These are phyloP conservation scores for Penicillium arizonense DNA, from an alignment of 495 filamentous ascomycete species.

Conservation along the genomic window DNA sequence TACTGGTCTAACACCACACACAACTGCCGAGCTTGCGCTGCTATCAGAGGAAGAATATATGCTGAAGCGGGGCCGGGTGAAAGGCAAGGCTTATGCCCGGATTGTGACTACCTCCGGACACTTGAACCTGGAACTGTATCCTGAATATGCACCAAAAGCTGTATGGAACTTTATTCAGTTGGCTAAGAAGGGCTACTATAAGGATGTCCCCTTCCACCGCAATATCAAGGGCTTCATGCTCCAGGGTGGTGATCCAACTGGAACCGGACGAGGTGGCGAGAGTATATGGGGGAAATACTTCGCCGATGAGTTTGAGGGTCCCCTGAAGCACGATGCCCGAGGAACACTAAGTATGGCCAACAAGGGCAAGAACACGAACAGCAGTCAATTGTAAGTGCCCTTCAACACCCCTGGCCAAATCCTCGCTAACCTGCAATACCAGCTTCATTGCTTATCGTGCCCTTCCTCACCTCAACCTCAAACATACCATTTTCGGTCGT, in stretches of 20 bases:
- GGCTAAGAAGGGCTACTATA: slow-evolving; percentile 87
- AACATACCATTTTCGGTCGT: slow-evolving; percentile 93
- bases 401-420: background rate
- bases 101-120: slow-evolving; percentile 81
- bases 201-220: slow-evolving; percentile 77
- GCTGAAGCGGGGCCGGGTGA: slow-evolving; percentile 83
- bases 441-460: slow-evolving; percentile 85
- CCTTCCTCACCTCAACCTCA: slow-evolving; percentile 80
- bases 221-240: slow-evolving; percentile 98
- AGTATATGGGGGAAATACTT: slow-evolving; percentile 91
- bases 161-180: slow-evolving; percentile 97
- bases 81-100: slow-evolving; percentile 84
- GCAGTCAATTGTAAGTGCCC: slow-evolving; percentile 70
- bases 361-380: slow-evolving; percentile 97
- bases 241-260: slow-evolving; percentile 74
- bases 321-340: slow-evolving; percentile 71
- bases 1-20: slow-evolving; percentile 90
- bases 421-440: slow-evolving; percentile 10
- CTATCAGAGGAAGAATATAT: slow-evolving; percentile 95
- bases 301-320: slow-evolving; percentile 88
- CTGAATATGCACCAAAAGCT: slow-evolving; percentile 85
- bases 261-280: slow-evolving; percentile 79
- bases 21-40: slow-evolving; percentile 76
- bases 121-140: slow-evolving; percentile 84
- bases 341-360: slow-evolving; percentile 94